Base-by-base conservation (phyloP, 1,284 basidiomycete species). In the Kalmanozyma brasiliensis region DNA sequence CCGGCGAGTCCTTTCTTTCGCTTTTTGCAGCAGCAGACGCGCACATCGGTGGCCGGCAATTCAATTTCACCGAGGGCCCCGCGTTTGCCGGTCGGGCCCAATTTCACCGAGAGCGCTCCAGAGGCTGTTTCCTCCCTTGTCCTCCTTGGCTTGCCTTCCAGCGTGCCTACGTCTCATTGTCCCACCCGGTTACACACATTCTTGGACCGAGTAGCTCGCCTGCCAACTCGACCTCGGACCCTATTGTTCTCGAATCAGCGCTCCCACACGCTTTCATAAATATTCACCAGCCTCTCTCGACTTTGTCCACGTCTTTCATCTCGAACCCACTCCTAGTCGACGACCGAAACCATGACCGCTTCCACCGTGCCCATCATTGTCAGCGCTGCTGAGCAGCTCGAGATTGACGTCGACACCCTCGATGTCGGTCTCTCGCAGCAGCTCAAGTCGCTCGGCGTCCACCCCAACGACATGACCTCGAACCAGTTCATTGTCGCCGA, bases 401-500 rank as follows among this genome's bases (percentile, higher is more conserved):
- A 60, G 44, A 66, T 66, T 43, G 56, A 66, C n/a, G 57, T 66
- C 34, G 56, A 56, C 44, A 62, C 59, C 17, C 59, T 62, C 37
- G 59, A 62, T 26, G 38, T 62, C 10, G 29, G 35, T 1, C 63
- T 66, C 48, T 56, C 63, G 1, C 63, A 56, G 46, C 63, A 66
- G 30, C 52, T 66, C 24, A 34, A 37, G 20, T 24, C 56, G 29
- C 48, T 66, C 17, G 56, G 63, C n/a, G 48, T 66, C 8, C 56
- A 66, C 41, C 56, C 63, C 20, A 60, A 59, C 30, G 63, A 66
- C 44, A 66, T 66, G 63, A 66, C 63, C 10, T 66, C 63, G 34
- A 66, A 66, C 48, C 63, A 66, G 48, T 66, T 66, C 32, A 60
- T 66, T 52, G 52, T 66, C 11, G 57, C 56, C n/a, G 56, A 66